Evolutionary conservation across 495 filamentous ascomycete species (phyloP).

Genomic region (Aspergillus olivimuriae): DNA sequence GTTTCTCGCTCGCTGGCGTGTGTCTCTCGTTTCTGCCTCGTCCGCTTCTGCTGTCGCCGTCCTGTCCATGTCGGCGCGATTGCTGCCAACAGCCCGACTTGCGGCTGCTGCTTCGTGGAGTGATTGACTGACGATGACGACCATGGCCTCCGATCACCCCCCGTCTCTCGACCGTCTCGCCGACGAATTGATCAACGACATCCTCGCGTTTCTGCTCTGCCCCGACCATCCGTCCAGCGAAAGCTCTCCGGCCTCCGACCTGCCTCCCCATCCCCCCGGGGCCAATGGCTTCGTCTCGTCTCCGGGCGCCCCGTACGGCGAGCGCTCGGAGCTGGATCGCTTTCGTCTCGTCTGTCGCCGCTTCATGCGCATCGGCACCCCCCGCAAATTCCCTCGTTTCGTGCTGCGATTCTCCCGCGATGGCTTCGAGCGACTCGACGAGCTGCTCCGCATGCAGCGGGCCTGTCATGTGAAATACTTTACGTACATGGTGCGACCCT

Average conservation of each 20-base stretch:
- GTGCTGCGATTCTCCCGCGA: slow-evolving; percentile 52
- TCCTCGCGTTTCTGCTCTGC: slow-evolving; percentile 36
- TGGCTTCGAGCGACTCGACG: slow-evolving; percentile 52
- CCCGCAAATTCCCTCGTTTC: slow-evolving; percentile 54
- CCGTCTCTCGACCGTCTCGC: slow-evolving; percentile 50
- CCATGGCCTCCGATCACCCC: too few relatives aligned
- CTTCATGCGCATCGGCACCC: slow-evolving; percentile 55
- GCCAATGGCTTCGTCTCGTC: slow-evolving; percentile 8
- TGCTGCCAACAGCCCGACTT: slow-evolving; percentile 29
- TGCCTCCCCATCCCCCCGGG: background rate
- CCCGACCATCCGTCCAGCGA: slow-evolving; percentile 10
- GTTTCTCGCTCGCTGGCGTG: slow-evolving; percentile 3
- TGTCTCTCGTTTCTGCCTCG: slow-evolving; percentile 7
- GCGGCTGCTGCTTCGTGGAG: slow-evolving; percentile 30
- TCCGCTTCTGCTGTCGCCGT: slow-evolving; percentile 7
- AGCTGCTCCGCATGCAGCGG: slow-evolving; percentile 45
- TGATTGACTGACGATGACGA: slow-evolving; percentile 30
- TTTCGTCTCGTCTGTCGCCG: slow-evolving; percentile 56
- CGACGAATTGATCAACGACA: slow-evolving; percentile 55
- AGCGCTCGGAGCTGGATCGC: slow-evolving; percentile 33
- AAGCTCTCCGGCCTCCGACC: slow-evolving; percentile 6
- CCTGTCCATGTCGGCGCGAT: slow-evolving; percentile 35
- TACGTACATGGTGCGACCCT: slow-evolving; percentile 66
- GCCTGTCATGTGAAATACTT: slow-evolving; percentile 59
- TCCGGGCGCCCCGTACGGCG: slow-evolving; percentile 20